Percentiles rank a stretch among this genome's conserved stretches.
Conservation (phyloP, 352 stramenopile genomes). For the Stramenopiles sp. region DNA sequence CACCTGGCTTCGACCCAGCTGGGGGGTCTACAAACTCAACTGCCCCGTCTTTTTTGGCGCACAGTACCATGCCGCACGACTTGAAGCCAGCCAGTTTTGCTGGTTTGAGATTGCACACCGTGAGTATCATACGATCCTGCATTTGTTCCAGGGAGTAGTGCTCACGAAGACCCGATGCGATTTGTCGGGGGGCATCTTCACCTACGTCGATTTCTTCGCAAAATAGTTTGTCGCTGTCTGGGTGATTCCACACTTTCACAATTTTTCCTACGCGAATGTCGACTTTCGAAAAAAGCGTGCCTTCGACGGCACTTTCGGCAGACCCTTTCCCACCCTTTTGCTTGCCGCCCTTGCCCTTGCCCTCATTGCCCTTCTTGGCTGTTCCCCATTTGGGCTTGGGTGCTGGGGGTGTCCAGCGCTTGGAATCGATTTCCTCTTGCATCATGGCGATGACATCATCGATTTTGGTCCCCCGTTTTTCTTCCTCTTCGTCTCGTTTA, state of each 20-base stretch:
- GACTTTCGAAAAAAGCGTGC: constrained; percentile 51
- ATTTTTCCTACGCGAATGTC: constrained; percentile 62
- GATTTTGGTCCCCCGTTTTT: background rate
- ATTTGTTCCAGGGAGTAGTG: constrained; percentile 89
- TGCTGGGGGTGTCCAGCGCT: background rate
- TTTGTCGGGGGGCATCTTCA: constrained; percentile 69
- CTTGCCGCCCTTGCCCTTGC: constrained; percentile 23
- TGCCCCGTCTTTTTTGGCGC: constrained; percentile 55
- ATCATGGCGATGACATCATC: background rate
- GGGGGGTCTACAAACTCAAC: constrained; percentile 84
- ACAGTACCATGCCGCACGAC: constrained; percentile 92
- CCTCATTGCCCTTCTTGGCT: constrained; percentile 23
- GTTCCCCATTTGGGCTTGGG: constrained; percentile 21
- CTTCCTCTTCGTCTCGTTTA: background rate
- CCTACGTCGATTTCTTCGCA: constrained; percentile 98
- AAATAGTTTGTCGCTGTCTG: constrained; percentile 79
- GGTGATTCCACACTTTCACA: constrained; percentile 70
- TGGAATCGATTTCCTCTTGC: background rate
- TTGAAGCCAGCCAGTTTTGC: constrained; percentile 85
- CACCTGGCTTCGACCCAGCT: constrained; percentile 61
- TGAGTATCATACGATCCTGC: constrained; percentile 72
- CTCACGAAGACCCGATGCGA: constrained; percentile 75
- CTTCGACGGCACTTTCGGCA: constrained; percentile 22
- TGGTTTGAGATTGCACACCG: constrained; percentile 94
- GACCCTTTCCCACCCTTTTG: constrained; percentile 24